These are phyloP conservation scores for Prillingera fragicola DNA, from an alignment of 1,284 basidiomycete genomes.

Conservation along the genomic window DNA sequence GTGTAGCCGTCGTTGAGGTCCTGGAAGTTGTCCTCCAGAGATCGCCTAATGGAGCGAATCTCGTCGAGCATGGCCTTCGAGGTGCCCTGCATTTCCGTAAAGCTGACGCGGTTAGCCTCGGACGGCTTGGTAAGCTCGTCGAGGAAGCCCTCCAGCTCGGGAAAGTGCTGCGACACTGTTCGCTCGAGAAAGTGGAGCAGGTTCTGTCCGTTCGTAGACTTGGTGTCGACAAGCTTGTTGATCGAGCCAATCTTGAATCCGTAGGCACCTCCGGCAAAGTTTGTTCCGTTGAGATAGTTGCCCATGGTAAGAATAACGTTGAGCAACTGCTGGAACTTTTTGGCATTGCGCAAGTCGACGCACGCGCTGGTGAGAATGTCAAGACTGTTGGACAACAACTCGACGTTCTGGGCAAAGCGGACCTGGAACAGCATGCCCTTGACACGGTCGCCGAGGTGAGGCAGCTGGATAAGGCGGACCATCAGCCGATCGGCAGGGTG, in stretches of 20 bases:
- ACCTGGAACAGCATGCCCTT: conserved; percentile 90
- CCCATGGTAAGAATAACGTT: conserved; percentile 82
- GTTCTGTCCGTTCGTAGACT: conserved; percentile 87
- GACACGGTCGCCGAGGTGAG: conserved; percentile 82
- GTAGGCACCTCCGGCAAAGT: conserved; percentile 93
- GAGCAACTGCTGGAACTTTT: conserved; percentile 73
- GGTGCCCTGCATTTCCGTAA: conserved; percentile 39
- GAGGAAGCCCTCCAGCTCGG: conserved; percentile 78
- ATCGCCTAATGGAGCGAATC: conserved; percentile 66
- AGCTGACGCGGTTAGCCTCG: conserved; percentile 71
- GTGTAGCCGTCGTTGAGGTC: conserved; percentile 69
- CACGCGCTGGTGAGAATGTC: conserved; percentile 75
- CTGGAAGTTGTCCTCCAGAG: conserved; percentile 71
- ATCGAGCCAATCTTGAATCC: conserved; percentile 97
- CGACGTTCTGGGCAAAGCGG: conserved; percentile 75
- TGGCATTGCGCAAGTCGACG: conserved; percentile 66
- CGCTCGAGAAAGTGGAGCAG: conserved; percentile 91
- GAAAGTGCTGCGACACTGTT: conserved; percentile 82
- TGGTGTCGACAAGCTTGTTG: conserved; percentile 98
- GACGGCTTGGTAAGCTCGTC: conserved; percentile 84
- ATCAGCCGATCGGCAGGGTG: conserved; percentile 94
- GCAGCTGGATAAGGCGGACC: conserved; percentile 93
- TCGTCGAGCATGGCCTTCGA: conserved; percentile 66
- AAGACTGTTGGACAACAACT: conserved; percentile 62
- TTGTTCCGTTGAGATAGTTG: conserved; percentile 97